These are phyloP conservation scores for Wallacemonas sp. DNA, from an alignment of 208 protist genomes.

Conservation along the genomic window DNA sequence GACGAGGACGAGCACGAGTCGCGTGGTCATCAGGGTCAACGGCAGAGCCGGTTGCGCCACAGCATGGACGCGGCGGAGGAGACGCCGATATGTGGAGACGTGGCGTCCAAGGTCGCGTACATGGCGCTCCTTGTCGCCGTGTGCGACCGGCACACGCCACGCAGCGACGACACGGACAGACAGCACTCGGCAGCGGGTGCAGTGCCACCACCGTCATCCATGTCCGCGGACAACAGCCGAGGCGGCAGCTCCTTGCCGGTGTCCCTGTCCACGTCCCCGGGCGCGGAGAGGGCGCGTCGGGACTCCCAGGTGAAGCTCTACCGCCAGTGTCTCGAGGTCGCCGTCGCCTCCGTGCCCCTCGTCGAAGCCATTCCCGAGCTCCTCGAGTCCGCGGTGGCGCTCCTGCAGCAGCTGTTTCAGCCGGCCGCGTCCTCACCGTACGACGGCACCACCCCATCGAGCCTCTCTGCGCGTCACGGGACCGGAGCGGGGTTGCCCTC, in stretches of 20 bases:
- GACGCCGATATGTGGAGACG: slow-evolving; percentile 20
- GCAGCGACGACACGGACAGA: background rate
- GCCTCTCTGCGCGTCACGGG: no score
- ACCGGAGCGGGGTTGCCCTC: slow-evolving; percentile 21
- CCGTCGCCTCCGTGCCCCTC: slow-evolving; percentile 45
- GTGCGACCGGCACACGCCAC: background rate
- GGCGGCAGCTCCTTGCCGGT: background rate
- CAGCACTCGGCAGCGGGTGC: slow-evolving; percentile 2
- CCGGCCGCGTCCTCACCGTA: slow-evolving; percentile 15
- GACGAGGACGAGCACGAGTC: background rate
- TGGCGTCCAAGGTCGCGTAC: slow-evolving; percentile 44
- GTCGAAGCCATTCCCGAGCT: slow-evolving; percentile 62
- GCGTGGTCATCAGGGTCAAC: background rate
- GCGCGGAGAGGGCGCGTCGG: background rate
- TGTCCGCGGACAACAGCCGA: no score
- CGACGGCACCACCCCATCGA: no score
- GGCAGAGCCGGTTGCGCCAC: background rate
- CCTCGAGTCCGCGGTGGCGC: slow-evolving; percentile 35
- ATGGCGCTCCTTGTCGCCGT: slow-evolving; percentile 34
- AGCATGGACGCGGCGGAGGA: background rate
- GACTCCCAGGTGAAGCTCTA: slow-evolving; percentile 9
- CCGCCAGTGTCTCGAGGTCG: slow-evolving; percentile 29
- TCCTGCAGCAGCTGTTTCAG: slow-evolving; percentile 45
- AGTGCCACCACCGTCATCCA: no score
- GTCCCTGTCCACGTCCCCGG: background rate